Percentiles rank a stretch among this genome's conserved stretches.
These are phyloP conservation scores for Exserohilum rostratum DNA, from an alignment of 2,329 filamentous ascomycete species.

Conservation along the genomic window DNA sequence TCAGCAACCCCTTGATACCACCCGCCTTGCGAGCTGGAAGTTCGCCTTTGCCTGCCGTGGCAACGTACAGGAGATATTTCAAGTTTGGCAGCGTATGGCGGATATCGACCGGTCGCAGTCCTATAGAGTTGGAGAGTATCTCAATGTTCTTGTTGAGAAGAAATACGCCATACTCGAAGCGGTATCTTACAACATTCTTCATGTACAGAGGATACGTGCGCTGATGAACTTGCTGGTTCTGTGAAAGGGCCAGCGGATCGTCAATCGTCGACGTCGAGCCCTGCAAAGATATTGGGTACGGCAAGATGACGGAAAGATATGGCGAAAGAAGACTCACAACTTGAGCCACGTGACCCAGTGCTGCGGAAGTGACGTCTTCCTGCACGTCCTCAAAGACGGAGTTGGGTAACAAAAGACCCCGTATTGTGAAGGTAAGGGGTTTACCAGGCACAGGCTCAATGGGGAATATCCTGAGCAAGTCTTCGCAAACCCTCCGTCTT, in stretches of 20 bases:
- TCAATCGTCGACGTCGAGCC: constrained; percentile 77
- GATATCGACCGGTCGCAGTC: constrained; percentile 83
- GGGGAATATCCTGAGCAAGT: constrained; percentile 77
- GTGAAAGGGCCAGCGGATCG: constrained; percentile 68
- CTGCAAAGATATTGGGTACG: constrained; percentile 76
- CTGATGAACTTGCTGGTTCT: constrained; percentile 36
- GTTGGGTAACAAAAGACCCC: constrained; percentile 78
- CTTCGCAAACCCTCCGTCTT: constrained; percentile 83
- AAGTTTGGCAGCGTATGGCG: constrained; percentile 91
- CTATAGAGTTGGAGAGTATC: constrained; percentile 65
- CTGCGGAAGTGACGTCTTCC: constrained; percentile 78
- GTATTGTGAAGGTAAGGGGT: constrained; percentile 83
- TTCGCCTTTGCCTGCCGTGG: constrained; percentile 76
- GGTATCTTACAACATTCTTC: constrained; percentile 74
- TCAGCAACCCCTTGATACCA: constrained; percentile 43
- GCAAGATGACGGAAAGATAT: constrained; percentile 78
- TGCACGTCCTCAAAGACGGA: constrained; percentile 74
- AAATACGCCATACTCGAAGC: constrained; percentile 96
- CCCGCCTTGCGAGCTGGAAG: constrained; percentile 54
- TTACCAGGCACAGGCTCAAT: constrained; percentile 70
- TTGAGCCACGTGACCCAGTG: constrained; percentile 79
- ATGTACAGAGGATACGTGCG: constrained; percentile 77
- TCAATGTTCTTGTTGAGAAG: constrained; percentile 97
- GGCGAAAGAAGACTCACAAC: constrained; percentile 77
- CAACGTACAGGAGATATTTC: constrained; percentile 89